These are phyloP conservation scores for Thalassiosira profunda DNA, from an alignment of 108 stramenopile genomes.

Conservation along the genomic window DNA sequence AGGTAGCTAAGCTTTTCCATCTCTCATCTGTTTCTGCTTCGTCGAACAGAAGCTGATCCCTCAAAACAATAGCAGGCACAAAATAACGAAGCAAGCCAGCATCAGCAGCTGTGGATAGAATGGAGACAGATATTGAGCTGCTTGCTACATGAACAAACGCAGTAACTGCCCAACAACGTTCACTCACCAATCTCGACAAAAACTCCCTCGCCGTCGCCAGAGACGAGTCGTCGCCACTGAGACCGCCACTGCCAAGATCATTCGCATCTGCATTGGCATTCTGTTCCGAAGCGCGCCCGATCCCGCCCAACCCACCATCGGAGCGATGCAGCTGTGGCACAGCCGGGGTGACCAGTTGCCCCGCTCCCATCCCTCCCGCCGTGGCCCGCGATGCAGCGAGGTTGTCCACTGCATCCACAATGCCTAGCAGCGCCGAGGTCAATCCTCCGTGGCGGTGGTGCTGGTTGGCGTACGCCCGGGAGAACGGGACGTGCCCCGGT, in stretches of 20 bases:
- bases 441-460: constrained; percentile 12
- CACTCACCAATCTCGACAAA: constrained; percentile 44
- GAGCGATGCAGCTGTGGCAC: constrained; percentile 44
- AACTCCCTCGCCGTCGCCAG: constrained; percentile 49
- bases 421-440: constrained; percentile 31
- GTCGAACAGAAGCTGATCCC: too few species aligned
- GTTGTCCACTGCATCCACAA: constrained; percentile 35
- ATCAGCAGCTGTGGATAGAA: constrained; percentile 17
- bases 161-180: too few species aligned
- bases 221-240: constrained; percentile 37
- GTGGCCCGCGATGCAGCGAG: not conserved
- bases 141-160: too few species aligned
- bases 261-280: not conserved
- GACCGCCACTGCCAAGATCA: not conserved
- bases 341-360: not conserved
- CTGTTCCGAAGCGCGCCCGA: constrained; percentile 28
- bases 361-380: not conserved
- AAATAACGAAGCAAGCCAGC: constrained; percentile 51
- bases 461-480: not conserved
- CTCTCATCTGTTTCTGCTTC: too few species aligned
- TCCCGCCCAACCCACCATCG: constrained; percentile 39
- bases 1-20: too few species aligned
- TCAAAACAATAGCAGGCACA: constrained; percentile 55
- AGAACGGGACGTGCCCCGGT: not conserved
- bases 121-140: not conserved